Percentiles rank a stretch among this genome's conserved stretches.
phyloP scores from a whole-genome alignment of 108 stramenopile genomes.

The Cyclotella choctawhatcheeana region DNA sequence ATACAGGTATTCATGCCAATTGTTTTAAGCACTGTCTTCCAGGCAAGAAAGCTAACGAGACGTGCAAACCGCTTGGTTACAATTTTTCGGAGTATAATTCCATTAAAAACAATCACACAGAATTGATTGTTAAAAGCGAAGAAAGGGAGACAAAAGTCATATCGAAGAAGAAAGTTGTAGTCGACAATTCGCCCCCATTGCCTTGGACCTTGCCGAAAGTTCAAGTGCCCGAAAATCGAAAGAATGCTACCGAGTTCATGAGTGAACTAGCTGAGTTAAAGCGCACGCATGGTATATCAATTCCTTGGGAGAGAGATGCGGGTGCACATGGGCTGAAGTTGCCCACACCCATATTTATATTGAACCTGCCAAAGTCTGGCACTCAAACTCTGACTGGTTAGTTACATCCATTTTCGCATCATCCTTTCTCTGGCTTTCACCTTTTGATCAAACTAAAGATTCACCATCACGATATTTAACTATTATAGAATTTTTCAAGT shows the following conservation, averaged over 20 bases:
- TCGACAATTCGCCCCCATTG: conserved; percentile 7
- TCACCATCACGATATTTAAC: no score
- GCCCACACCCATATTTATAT: conserved; percentile 18
- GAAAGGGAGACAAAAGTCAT: background rate
- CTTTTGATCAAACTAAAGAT: no score
- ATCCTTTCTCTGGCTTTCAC: no score
- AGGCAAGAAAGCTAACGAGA: background rate
- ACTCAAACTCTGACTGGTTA: conserved; percentile 14
- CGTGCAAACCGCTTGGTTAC: conserved; percentile 1
- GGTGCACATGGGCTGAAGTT: background rate
- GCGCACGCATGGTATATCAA: background rate
- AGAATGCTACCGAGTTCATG: conserved; percentile 9
- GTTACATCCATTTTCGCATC: no score
- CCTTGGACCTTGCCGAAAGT: conserved; percentile 11
- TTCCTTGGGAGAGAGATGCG: background rate
- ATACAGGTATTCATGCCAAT: conserved; percentile 1
- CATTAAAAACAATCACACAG: background rate
- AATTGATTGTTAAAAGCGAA: background rate
- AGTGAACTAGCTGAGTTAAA: background rate
- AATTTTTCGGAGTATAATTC: background rate
- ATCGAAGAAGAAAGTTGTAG: background rate
- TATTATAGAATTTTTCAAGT: conserved; percentile 22
- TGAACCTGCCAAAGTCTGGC: conserved; percentile 19
- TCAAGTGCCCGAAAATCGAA: background rate
- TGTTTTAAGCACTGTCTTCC: conserved; percentile 15